Percentiles rank a stretch among this genome's conserved stretches.
Evolutionary conservation across 495 filamentous ascomycete genomes (phyloP).

Genomic region (Lasiosphaeris hirsuta): DNA sequence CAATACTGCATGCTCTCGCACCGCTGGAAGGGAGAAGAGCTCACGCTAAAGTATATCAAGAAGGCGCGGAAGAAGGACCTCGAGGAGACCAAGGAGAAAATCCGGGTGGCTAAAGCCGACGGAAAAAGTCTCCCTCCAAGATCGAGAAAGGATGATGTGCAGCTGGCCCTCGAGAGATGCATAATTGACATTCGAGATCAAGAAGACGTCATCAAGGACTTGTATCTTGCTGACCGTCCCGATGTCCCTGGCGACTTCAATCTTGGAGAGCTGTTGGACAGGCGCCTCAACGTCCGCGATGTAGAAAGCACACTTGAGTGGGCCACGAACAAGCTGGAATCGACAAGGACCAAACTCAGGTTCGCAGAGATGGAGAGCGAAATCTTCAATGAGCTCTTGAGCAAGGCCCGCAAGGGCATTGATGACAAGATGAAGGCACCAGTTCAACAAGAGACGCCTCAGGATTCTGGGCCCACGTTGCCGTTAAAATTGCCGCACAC

Average conservation of each 20-base stretch:
- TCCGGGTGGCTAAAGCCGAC: background rate
- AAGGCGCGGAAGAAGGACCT: slow-evolving; percentile 13
- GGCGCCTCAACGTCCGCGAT: slow-evolving; percentile 1
- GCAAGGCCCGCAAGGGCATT: slow-evolving; percentile 2
- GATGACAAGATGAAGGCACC: background rate
- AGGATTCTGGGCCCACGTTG: no score
- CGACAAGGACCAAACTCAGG: slow-evolving; percentile 10
- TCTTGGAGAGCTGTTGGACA: slow-evolving; percentile 8
- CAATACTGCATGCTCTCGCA: slow-evolving; percentile 48
- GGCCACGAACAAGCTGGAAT: slow-evolving; percentile 8
- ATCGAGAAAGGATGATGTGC: slow-evolving; percentile 12
- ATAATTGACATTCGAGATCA: slow-evolving; percentile 24
- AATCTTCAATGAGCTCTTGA: slow-evolving; percentile 13
- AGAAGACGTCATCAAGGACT: slow-evolving; percentile 17
- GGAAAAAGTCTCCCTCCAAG: no score
- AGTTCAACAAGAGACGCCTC: no score
- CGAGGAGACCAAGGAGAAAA: slow-evolving; percentile 9
- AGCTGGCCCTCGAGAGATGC: slow-evolving; percentile 23
- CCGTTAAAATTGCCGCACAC: no score
- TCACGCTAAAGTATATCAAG: slow-evolving; percentile 36
- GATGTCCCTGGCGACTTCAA: background rate
- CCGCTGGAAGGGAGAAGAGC: slow-evolving; percentile 45
- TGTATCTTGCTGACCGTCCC: background rate
- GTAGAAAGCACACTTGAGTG: slow-evolving; percentile 7
- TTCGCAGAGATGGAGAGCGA: slow-evolving; percentile 19